Base-by-base conservation (phyloP, 1,284 basidiomycete species). In the Pulveroboletus ridleyi region DNA sequence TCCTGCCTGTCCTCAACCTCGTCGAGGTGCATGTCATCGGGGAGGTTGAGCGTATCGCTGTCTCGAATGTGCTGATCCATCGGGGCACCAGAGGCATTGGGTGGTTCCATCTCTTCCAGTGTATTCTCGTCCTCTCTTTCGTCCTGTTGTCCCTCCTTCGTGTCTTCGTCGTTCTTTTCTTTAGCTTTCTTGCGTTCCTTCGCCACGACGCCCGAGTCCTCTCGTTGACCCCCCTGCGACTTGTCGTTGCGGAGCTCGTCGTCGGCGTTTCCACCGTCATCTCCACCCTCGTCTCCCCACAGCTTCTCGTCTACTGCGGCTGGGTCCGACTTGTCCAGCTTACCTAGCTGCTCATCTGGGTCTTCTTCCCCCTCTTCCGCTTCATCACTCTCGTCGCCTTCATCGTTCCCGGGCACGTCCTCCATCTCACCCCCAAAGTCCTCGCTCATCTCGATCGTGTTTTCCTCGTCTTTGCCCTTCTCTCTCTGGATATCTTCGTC, bases 241-340 rank as follows among this genome's bases (percentile, higher is more conserved):
- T 81, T 82, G 70, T 90, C 84, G 64, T 88, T 77, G 62, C 85
- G 79, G 29, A 83, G 83, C 62, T 87, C 85, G 46, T 86, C 80
- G 42, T 82, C 77, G 49, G 82, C 76, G 61, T 86, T 80, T 39
- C 84, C 80, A 22, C 81, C 79, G 20, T 87, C 85, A 59, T 84
- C 77, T 58, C 85, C 82, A 39, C 81, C 75, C 68, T 96, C 91
- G 68, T 96, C 93, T 46, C 92, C 95, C 97, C 98, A 99, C 70
- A 99, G 84, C 80, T 99, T 99, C 80, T 99, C 97, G 74, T 99
- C 97, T 15, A 98, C 88, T 0, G 91, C 90, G 35, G 89, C 85
- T 13, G 95, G 93, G 78, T 98, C 96, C n/a, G 88, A 82, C 3
- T 89, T 87, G 78, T 98, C 95, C 53, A 98, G 83, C 66, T 96